A percentile compares a stretch with the other conserved stretches of the same genome.
Evolutionary conservation across 805 yeast species (phyloP).

Genomic region (Maudiozyma barnettii): DNA sequence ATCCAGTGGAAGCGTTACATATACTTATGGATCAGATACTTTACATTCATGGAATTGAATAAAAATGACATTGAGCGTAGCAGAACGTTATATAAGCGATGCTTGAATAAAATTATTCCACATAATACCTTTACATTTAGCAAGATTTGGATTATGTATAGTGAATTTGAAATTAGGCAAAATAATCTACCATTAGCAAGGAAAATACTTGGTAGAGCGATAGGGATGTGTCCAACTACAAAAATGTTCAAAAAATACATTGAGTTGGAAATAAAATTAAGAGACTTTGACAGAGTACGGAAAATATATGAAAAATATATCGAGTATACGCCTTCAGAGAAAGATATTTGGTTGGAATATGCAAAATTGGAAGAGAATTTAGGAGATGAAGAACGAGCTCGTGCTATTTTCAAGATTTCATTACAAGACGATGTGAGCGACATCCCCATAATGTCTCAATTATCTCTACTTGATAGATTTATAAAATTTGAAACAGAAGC

Average conservation of each 20-base stretch:
- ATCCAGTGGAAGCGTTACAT: slow-evolving; percentile 63
- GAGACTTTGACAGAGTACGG: slow-evolving; percentile 75
- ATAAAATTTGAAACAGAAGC: slow-evolving; percentile 57
- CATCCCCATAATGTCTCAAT: slow-evolving; percentile 8
- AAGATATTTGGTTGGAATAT: slow-evolving; percentile 48
- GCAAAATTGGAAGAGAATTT: slow-evolving; percentile 58
- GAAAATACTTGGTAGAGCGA: slow-evolving; percentile 57
- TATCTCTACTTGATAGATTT: slow-evolving; percentile 31
- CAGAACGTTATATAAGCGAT: slow-evolving; percentile 40
- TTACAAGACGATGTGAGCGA: slow-evolving; percentile 17
- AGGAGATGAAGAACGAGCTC: slow-evolving; percentile 62
- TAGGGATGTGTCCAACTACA: slow-evolving; percentile 58
- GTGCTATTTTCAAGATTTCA: slow-evolving; percentile 52
- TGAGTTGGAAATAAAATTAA: slow-evolving; percentile 51
- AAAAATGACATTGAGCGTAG: slow-evolving; percentile 36
- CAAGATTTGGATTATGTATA: slow-evolving; percentile 62
- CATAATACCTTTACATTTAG: slow-evolving; percentile 55
- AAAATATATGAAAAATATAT: slow-evolving; percentile 55
- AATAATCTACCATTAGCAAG: slow-evolving; percentile 45
- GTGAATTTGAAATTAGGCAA: slow-evolving; percentile 67
- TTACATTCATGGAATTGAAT: slow-evolving; percentile 50
- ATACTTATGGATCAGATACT: slow-evolving; percentile 58
- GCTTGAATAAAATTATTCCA: slow-evolving; percentile 42
- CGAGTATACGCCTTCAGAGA: slow-evolving; percentile 19
- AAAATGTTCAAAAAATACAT: slow-evolving; percentile 59